phyloP scores from a whole-genome alignment of 164 flowering plant genomes.

The Magnolia kwangsiensis region DNA sequence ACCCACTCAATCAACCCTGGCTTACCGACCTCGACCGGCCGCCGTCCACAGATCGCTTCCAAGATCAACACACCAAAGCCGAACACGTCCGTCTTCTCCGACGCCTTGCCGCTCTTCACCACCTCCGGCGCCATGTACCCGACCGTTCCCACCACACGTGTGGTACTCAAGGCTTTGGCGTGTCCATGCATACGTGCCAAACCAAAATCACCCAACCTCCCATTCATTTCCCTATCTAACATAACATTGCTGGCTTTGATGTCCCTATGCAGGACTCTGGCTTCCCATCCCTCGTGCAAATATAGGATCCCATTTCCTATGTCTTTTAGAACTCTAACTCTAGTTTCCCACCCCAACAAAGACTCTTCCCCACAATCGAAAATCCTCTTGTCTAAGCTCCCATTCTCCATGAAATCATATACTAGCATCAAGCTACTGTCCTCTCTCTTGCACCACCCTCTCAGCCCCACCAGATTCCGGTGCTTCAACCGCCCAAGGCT shows the following conservation, averaged over 20 bases:
- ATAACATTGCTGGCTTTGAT: slow-evolving; percentile 54
- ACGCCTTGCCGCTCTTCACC: slow-evolving; percentile 37
- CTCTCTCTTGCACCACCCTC: slow-evolving; percentile 47
- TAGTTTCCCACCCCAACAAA: slow-evolving; percentile 34
- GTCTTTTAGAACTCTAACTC: slow-evolving; percentile 33
- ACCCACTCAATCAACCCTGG: slow-evolving; percentile 38
- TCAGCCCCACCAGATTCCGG: slow-evolving; percentile 41
- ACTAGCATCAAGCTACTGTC: slow-evolving; percentile 33
- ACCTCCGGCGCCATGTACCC: slow-evolving; percentile 59
- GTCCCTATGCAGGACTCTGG: slow-evolving; percentile 45
- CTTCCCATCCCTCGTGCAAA: slow-evolving; percentile 51
- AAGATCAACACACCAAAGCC: slow-evolving; percentile 44
- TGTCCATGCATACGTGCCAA: slow-evolving; percentile 37
- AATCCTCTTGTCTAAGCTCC: slow-evolving; percentile 44
- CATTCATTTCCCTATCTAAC: slow-evolving; percentile 45
- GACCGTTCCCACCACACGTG: slow-evolving; percentile 44
- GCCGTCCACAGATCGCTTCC: slow-evolving; percentile 37
- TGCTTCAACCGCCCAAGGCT: slow-evolving; percentile 51
- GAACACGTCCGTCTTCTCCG: slow-evolving; percentile 41
- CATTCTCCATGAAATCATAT: slow-evolving; percentile 49
- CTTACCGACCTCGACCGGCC: slow-evolving; percentile 38
- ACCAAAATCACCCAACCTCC: slow-evolving; percentile 47
- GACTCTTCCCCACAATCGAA: slow-evolving; percentile 28
- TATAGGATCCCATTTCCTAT: slow-evolving; percentile 40
- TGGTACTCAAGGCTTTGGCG: slow-evolving; percentile 25